Conservation (phyloP, 116 monocot genomes). For the Thalassia testudinum region DNA sequence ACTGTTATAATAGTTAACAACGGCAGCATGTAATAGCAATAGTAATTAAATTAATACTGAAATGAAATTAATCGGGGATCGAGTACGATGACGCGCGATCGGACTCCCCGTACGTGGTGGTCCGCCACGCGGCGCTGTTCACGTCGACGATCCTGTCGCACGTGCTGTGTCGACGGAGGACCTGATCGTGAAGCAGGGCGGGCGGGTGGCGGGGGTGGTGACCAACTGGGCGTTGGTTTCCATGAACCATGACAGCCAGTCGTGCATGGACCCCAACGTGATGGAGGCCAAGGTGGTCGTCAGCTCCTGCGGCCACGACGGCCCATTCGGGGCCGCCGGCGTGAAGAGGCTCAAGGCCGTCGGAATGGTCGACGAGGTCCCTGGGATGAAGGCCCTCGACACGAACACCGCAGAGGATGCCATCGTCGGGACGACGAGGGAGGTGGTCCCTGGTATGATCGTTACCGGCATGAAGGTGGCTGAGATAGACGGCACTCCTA, state of each 20-base stretch:
- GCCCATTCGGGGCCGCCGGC: constrained; percentile 82
- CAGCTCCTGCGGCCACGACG: constrained; percentile 84
- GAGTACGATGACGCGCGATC: constrained; percentile 56
- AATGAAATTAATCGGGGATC: too few relatives aligned
- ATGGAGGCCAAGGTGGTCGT: constrained; percentile 94
- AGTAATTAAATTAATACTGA: too few relatives aligned
- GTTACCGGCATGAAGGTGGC: constrained; percentile 96
- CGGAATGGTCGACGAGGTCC: constrained; percentile 69
- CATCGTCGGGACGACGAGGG: constrained; percentile 63
- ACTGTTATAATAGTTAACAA: too few relatives aligned
- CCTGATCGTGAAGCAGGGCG: constrained; percentile 68
- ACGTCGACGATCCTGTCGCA: constrained; percentile 80
- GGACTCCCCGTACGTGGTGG: constrained; percentile 42
- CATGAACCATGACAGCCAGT: constrained; percentile 91
- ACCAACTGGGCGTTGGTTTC: constrained; percentile 95
- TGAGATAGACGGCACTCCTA: constrained; percentile 74
- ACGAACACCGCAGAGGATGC: constrained; percentile 93
- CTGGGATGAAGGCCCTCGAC: constrained; percentile 89
- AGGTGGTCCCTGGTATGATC: constrained; percentile 91
- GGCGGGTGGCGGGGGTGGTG: constrained; percentile 67
- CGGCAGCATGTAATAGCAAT: too few relatives aligned
- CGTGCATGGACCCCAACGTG: constrained; percentile 97
- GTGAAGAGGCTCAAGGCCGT: constrained; percentile 77
- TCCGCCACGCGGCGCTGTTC: constrained; percentile 82
- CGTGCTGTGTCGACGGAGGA: constrained; percentile 79